Evolutionary conservation across 768 basidiomycete genomes (phyloP).

Genomic region (Leccinellum luteum): DNA sequence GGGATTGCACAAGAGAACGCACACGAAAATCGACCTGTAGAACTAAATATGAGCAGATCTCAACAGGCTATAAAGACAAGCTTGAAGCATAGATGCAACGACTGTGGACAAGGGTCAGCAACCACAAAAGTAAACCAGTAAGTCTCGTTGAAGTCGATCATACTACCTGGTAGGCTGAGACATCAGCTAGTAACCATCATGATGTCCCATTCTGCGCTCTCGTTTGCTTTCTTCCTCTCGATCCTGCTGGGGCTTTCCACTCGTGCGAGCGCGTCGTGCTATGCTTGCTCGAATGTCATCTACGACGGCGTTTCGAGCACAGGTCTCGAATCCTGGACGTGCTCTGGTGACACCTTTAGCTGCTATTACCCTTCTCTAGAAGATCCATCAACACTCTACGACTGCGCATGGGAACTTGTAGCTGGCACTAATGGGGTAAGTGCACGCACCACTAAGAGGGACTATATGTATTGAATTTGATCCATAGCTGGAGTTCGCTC

Average conservation of each 20-base stretch:
- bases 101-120: background rate
- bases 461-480: background rate
- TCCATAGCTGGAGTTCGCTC: background rate
- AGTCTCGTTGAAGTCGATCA: background rate
- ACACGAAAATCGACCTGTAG: background rate
- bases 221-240: background rate
- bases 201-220: background rate
- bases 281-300: constrained; percentile 3
- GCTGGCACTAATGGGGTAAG: background rate
- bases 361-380: constrained; percentile 12
- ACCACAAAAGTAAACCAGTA: background rate
- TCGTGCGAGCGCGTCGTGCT: background rate
- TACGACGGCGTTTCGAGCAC: background rate
- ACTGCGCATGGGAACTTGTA: background rate
- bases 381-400: constrained; percentile 10
- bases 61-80: background rate
- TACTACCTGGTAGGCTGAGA: background rate
- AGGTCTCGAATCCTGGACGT: constrained; percentile 10
- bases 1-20: background rate
- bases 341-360: constrained; percentile 3
- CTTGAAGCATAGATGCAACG: background rate
- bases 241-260: constrained; percentile 2
- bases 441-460: background rate
- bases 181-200: background rate
- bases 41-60: background rate